Evolutionary conservation across 345 rosid species (phyloP).

Genomic region (Populus deltoides): DNA sequence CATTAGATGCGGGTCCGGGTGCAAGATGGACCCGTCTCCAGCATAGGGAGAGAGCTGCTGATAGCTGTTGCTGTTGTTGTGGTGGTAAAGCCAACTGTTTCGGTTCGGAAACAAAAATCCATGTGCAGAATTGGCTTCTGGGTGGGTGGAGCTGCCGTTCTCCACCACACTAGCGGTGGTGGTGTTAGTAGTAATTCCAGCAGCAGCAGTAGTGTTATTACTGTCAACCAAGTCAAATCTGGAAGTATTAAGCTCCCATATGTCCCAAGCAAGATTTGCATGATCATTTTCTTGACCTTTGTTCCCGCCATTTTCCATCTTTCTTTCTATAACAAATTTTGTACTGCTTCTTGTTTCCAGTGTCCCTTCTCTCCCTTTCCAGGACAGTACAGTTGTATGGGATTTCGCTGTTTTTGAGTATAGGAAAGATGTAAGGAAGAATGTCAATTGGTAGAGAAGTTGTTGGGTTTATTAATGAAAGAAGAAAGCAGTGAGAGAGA

Average conservation of each 20-base stretch:
- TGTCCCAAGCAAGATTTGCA: slow-evolving; percentile 19
- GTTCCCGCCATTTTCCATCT: slow-evolving; percentile 40
- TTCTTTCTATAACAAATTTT: background rate
- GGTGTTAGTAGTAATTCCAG: background rate
- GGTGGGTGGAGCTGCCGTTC: background rate
- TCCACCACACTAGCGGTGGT: background rate
- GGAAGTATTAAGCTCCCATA: slow-evolving; percentile 26
- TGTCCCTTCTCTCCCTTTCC: background rate
- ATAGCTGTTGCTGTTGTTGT: slow-evolving; percentile 8
- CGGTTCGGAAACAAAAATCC: slow-evolving; percentile 23
- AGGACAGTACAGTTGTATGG: slow-evolving; percentile 1
- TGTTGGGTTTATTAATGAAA: slow-evolving; percentile 3
- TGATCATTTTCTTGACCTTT: slow-evolving; percentile 1
- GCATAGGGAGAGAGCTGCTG: slow-evolving; percentile 25
- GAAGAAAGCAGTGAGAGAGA: slow-evolving; percentile 4
- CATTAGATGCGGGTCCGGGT: slow-evolving; percentile 48
- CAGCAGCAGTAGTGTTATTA: background rate
- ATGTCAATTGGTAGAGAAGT: background rate
- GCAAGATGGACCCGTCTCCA: slow-evolving; percentile 33
- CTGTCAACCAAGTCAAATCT: slow-evolving; percentile 23
- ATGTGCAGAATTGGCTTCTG: slow-evolving; percentile 9
- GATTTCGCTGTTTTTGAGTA: slow-evolving; percentile 13
- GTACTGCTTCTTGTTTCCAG: background rate
- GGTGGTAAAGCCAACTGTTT: background rate
- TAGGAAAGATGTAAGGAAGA: background rate